Conservation (phyloP, 1,284 basidiomycete genomes). For the Lignosus rhinocerotis region DNA sequence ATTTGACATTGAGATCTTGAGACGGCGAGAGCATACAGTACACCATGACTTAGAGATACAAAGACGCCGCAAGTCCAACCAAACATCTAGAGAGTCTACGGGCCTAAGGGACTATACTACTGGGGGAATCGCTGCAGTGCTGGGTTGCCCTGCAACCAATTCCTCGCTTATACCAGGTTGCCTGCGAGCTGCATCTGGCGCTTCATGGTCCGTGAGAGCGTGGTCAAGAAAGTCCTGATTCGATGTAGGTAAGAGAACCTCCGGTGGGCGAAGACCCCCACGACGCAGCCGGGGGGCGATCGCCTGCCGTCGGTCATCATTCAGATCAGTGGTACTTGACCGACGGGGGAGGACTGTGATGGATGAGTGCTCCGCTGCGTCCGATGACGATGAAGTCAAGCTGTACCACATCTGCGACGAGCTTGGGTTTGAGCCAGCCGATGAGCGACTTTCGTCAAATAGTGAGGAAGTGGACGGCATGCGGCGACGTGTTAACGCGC, state of each 20-base stretch:
- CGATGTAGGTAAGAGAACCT: conserved; percentile 42
- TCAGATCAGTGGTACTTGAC: conserved; percentile 16
- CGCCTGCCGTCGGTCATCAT: conserved; percentile 19
- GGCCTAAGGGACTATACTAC: background rate
- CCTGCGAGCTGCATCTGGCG: background rate
- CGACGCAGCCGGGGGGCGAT: conserved; percentile 53
- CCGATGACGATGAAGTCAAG: conserved; percentile 16
- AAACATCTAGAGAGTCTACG: background rate
- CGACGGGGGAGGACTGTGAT: conserved; percentile 4
- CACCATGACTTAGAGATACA: background rate
- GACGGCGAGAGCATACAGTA: background rate
- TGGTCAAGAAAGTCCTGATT: background rate
- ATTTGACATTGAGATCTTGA: background rate
- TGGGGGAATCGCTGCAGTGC: background rate
- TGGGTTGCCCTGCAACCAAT: background rate
- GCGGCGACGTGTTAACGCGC: conserved; percentile 12
- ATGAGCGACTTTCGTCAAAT: background rate
- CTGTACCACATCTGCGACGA: conserved; percentile 32
- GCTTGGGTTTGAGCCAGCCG: conserved; percentile 14
- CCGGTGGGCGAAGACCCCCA: conserved; percentile 59
- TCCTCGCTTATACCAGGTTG: background rate
- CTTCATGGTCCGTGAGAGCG: background rate
- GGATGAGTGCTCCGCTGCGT: conserved; percentile 5
- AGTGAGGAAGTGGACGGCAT: background rate
- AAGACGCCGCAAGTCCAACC: background rate